Evolutionary conservation across 2,329 filamentous ascomycete genomes (phyloP).

Genomic region (Cryoendolithus antarcticus): DNA sequence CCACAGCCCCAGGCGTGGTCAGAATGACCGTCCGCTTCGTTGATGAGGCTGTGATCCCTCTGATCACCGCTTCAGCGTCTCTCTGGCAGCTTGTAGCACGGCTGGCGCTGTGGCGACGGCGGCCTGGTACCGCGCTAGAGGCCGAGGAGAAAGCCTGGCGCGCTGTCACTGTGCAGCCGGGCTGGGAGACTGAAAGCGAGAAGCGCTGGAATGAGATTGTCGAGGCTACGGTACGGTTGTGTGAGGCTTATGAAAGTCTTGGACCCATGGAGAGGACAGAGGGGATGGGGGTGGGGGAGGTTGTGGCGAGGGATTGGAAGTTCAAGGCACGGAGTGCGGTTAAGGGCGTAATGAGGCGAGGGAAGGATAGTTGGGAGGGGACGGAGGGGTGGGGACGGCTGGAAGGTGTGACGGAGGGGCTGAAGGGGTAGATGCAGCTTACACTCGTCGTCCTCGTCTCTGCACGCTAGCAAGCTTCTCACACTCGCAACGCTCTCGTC

Average conservation of each 20-base stretch:
- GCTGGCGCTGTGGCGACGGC: slow-evolving; percentile 60
- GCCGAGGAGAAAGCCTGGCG: slow-evolving; percentile 88
- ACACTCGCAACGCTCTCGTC: no score
- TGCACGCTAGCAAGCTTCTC: no score
- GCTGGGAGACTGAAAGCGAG: slow-evolving; percentile 45
- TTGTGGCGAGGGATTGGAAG: slow-evolving; percentile 71
- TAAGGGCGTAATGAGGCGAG: slow-evolving; percentile 70
- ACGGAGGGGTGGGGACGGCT: slow-evolving; percentile 55
- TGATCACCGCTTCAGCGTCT: slow-evolving; percentile 68
- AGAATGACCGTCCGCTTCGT: slow-evolving; percentile 58
- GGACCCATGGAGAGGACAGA: slow-evolving; percentile 37
- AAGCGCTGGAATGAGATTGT: slow-evolving; percentile 62
- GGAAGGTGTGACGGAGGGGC: slow-evolving; percentile 32
- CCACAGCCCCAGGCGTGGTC: slow-evolving; percentile 36
- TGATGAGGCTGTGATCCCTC: slow-evolving; percentile 61
- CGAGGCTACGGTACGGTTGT: slow-evolving; percentile 65
- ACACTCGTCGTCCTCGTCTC: no score
- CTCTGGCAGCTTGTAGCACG: slow-evolving; percentile 67
- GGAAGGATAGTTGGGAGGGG: slow-evolving; percentile 71
- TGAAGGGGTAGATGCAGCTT: slow-evolving; percentile 22
- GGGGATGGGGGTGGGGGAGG: slow-evolving; percentile 39
- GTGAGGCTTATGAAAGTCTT: slow-evolving; percentile 72
- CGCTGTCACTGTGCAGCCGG: slow-evolving; percentile 46
- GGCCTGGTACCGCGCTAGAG: slow-evolving; percentile 61
- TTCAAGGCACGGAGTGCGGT: slow-evolving; percentile 80